Percentiles rank a stretch among this genome's conserved stretches.
phyloP scores from a whole-genome alignment of 1,284 basidiomycete species.

The Phellinidium pouzarii region DNA sequence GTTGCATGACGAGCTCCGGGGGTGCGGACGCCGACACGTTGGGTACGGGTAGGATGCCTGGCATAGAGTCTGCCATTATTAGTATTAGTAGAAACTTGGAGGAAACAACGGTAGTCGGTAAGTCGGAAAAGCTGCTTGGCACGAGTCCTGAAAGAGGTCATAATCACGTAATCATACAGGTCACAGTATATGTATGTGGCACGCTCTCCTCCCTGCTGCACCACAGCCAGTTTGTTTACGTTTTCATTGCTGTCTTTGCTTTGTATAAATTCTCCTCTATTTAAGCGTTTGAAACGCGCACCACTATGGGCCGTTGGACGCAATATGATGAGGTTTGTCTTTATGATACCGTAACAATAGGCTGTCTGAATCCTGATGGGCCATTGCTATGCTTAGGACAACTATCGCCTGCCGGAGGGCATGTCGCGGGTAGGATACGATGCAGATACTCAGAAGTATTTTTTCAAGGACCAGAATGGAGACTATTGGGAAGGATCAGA shows the following conservation, averaged over 20 bases:
- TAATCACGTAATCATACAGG: neutral
- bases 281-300: neutral
- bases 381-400: slow-evolving; percentile 26
- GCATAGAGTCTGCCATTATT: slow-evolving; percentile 16
- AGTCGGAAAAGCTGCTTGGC: neutral
- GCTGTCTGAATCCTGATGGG: neutral
- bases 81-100: neutral
- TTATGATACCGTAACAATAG: neutral
- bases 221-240: neutral
- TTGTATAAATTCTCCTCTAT: neutral
- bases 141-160: neutral
- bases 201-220: neutral
- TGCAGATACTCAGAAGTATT: slow-evolving; percentile 35
- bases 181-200: neutral
- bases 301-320: slow-evolving; percentile 17
- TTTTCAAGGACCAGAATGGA: slow-evolving; percentile 30
- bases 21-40: neutral
- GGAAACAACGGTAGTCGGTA: neutral
- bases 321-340: slow-evolving; percentile 18
- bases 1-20: slow-evolving; percentile 14
- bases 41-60: slow-evolving; percentile 5
- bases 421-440: slow-evolving; percentile 39
- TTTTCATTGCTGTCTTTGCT: neutral
- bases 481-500: slow-evolving; percentile 32
- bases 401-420: slow-evolving; percentile 35